Base-by-base conservation (phyloP, 2,329 filamentous ascomycete genomes). In the Westerdykella ornata region DNA sequence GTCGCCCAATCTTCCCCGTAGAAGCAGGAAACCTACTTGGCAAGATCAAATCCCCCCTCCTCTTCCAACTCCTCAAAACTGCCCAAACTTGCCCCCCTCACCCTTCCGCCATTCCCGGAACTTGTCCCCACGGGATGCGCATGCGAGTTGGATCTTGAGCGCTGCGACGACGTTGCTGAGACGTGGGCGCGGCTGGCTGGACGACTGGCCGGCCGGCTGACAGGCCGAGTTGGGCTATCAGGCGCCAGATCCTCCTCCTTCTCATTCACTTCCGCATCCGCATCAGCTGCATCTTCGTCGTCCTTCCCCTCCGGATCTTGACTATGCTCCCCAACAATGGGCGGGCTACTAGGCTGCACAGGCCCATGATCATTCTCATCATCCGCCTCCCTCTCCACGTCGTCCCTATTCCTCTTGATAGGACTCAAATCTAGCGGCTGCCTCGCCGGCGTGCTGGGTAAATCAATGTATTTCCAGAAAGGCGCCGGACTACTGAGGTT, bases 381-480 rank as follows among this genome's bases (percentile, higher is more conserved):
- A n/a, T 57, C 48, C 12, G 53, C 43, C 3, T 42, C 51, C 3
- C 41, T 38, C 13, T 46, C 44, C 11, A 47, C 45, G 4, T 40
- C 29, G 16, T 53, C 45, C 38, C 46, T 57, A 32, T 58, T 54
- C 16, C 65, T 53, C 44, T 65, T 65, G 43, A 59, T 66, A 1
- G 63, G 61, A 34, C 60, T 66, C 9, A 63, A 45, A 30, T 66
- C 62, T 13, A 60, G 46, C n/a, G 52, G 54, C 9, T 51, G 53
- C 45, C 67, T 67, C 6, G 85, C 70, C 1, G 85, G 85, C 2
- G 85, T 89, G 63, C 81, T 86, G 18, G 78, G 77, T 44, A 87
- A 77, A 50, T 88, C 84, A 31, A 84, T 81, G 64, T 85, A 92
- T 63, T 86, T 88, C 87, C 87, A 94, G 65, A 94, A 92, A 0